These are phyloP conservation scores for Heterobasidion occidentale DNA, from an alignment of 1,284 basidiomycete genomes.

Conservation along the genomic window DNA sequence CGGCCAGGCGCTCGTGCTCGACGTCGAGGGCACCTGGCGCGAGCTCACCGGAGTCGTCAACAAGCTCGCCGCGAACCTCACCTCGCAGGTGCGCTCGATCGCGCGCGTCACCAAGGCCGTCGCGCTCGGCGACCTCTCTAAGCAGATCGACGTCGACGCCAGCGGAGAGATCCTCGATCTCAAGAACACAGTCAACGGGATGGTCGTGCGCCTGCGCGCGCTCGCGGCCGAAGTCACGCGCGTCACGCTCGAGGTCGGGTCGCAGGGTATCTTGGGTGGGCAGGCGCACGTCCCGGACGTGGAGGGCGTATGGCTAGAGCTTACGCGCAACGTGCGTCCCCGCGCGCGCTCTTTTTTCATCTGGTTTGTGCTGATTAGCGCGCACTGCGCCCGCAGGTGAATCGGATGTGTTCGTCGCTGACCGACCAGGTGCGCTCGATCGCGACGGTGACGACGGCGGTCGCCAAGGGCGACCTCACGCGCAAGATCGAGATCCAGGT, in stretches of 20 bases:
- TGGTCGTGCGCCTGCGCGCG: conserved; percentile 86
- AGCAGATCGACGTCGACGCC: conserved; percentile 96
- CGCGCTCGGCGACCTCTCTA: conserved; percentile 88
- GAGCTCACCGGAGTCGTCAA: conserved; percentile 89
- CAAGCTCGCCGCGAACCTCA: conserved; percentile 90
- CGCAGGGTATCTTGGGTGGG: conserved; percentile 85
- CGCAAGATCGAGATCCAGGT: conserved; percentile 89
- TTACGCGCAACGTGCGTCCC: conserved; percentile 74
- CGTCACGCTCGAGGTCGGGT: conserved; percentile 92
- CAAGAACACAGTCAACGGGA: conserved; percentile 97
- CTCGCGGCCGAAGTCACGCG: conserved; percentile 95
- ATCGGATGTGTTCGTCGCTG: conserved; percentile 88
- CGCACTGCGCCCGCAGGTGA: conserved; percentile 45
- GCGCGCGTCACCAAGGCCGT: conserved; percentile 98
- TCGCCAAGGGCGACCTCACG: conserved; percentile 83
- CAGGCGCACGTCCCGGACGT: conserved; percentile 91
- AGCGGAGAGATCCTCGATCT: conserved; percentile 95
- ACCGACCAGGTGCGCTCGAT: conserved; percentile 95
- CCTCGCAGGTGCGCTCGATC: conserved; percentile 91
- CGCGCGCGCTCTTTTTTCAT: background rate
- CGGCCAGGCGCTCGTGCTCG: conserved; percentile 87
- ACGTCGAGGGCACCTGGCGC: conserved; percentile 93
- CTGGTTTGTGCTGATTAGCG: background rate
- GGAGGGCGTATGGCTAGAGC: conserved; percentile 91
- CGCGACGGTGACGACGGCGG: conserved; percentile 87